Evolutionary conservation across 306 rosid genomes (phyloP), one percentile per base, ranked within the genome.

Genomic region (Dalbergia cultrata): DNA sequence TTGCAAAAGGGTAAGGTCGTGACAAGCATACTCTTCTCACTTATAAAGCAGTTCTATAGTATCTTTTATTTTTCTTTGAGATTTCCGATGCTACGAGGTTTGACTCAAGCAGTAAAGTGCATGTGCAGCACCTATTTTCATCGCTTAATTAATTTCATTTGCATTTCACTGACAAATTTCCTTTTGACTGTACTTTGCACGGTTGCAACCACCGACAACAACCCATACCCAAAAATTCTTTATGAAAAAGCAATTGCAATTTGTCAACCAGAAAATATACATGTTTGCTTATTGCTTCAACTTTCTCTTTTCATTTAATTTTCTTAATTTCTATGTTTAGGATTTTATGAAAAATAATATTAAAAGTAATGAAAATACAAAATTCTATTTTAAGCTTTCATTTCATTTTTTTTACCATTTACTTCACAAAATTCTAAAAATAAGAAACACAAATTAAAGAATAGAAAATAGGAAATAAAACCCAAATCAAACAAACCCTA

Each of bases 71-170:
- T 47, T 19, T 8, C 21, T 41, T 13, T 10, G 64, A n/a, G 58
- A 19, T 67, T 44, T 21, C 44, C 65, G 6, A 59, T 57, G 67
- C 72, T 72, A 73, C 72, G 57, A 78, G 80, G 86, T 73, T 78
- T 83, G 87, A 83, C 77, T 67, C 41, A 21, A 31, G 57, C 79
- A 78, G 50, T 66, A 16, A 71, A 77, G 44, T 3, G 64, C 53
- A 64, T 77, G 70, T 83, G 83, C 71, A 58, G 31, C 63, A 21
- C 56, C 3, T 34, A 44, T 68, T 75, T 54, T 13, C 18, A 9
- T 33, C 45, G 60, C 35, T 75, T 18, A 17, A 37, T 78, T 49
- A 50, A 56, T 66, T 76, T 76, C 19, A 34, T 67, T 47, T 52
- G 17, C 7, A 14, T 76, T 67, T 70, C 59, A 22, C 66, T 9